phyloP scores from a whole-genome alignment of 2,329 filamentous ascomycete genomes.

The Pseudogymnoascus sp. region DNA sequence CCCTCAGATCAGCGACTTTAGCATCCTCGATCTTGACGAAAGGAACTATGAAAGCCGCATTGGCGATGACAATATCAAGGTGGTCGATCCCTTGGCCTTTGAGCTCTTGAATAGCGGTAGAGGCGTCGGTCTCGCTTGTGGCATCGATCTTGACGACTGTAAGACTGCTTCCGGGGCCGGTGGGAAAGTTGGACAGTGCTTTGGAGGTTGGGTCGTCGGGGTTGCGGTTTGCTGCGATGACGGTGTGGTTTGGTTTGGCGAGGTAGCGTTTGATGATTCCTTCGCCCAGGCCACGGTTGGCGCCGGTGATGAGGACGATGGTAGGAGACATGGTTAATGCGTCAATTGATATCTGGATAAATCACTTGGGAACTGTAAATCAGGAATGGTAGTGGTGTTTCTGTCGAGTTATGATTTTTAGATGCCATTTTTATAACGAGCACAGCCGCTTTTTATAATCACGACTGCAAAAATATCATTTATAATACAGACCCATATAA shows the following conservation, averaged over 20 bases:
- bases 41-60: constrained; percentile 28
- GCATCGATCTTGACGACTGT: constrained; percentile 32
- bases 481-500: background rate
- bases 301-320: constrained; percentile 30
- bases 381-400: background rate
- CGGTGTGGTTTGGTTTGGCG: constrained; percentile 30
- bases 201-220: constrained; percentile 24
- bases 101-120: constrained; percentile 26
- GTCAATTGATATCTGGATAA: background rate
- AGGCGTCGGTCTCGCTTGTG: constrained; percentile 25
- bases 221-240: constrained; percentile 36
- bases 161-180: constrained; percentile 27
- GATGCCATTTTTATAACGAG: background rate
- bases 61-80: constrained; percentile 35
- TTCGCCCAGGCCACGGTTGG: constrained; percentile 28
- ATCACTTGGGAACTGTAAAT: background rate
- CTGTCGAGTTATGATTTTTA: background rate
- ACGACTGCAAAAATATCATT: background rate
- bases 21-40: constrained; percentile 28
- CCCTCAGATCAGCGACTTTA: constrained; percentile 25
- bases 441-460: background rate
- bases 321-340: background rate
- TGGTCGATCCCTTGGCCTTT: constrained; percentile 26
- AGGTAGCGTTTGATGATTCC: constrained; percentile 32
- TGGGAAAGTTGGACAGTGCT: constrained; percentile 26